phyloP scores from a whole-genome alignment of 2,329 filamentous ascomycete species.

The Phyllosticta citrichinensis region DNA sequence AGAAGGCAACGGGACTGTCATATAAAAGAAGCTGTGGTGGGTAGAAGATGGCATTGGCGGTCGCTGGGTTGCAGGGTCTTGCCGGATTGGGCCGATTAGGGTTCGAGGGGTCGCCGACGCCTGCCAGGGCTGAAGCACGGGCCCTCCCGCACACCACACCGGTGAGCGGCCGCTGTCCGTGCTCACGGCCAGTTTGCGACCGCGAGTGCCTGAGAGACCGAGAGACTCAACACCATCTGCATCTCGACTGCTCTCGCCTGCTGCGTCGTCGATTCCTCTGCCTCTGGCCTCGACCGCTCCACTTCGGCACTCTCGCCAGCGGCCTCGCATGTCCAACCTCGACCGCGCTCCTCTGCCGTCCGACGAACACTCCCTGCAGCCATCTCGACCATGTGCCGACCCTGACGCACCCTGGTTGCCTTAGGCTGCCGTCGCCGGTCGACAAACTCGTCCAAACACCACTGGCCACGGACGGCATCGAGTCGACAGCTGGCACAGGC shows the following conservation, averaged over 20 bases:
- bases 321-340: not conserved
- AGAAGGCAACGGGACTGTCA: too few species aligned
- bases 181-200: not conserved
- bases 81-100: not conserved
- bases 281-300: not conserved
- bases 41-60: not conserved
- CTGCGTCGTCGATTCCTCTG: not conserved
- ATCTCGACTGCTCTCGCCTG: not conserved
- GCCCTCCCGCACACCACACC: not conserved
- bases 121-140: not conserved
- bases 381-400: too few species aligned
- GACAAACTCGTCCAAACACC: not conserved
- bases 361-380: not conserved
- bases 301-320: not conserved
- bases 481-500: not conserved
- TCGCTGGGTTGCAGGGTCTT: not conserved
- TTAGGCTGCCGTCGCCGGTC: not conserved
- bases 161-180: not conserved
- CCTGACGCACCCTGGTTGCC: not conserved
- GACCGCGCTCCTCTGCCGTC: not conserved
- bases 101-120: not conserved
- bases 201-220: not conserved
- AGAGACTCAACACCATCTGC: not conserved
- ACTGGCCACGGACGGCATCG: not conserved
- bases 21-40: not conserved